These are phyloP conservation scores for Pythium volutum DNA, from an alignment of 352 stramenopile species.

Conservation along the genomic window DNA sequence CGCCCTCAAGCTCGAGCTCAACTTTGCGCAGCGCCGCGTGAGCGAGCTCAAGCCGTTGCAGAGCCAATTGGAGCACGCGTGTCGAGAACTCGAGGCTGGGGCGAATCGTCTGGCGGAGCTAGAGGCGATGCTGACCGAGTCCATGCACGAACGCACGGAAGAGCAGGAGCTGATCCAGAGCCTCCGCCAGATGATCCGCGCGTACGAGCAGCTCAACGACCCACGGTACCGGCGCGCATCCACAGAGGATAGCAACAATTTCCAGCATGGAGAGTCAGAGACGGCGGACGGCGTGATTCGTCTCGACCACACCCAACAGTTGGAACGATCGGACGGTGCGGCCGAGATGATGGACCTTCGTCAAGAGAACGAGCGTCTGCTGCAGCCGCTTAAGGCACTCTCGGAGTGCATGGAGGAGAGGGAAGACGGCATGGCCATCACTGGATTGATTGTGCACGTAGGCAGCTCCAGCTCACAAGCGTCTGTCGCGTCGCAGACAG, in stretches of 20 bases:
- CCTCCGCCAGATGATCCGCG: conserved; percentile 49
- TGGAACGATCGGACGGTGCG: conserved; percentile 17
- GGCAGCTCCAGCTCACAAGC: neutral
- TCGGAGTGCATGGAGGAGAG: conserved; percentile 24
- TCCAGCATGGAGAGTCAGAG: conserved; percentile 7
- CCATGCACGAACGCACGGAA: conserved; percentile 37
- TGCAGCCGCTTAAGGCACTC: conserved; percentile 38
- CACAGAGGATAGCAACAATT: neutral
- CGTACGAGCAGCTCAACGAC: conserved; percentile 61
- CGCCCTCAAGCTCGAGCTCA: conserved; percentile 48
- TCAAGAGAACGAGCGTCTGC: conserved; percentile 48
- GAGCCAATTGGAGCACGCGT: conserved; percentile 31
- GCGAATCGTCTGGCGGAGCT: conserved; percentile 27
- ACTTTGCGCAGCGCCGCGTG: conserved; percentile 51
- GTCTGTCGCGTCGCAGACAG: neutral
- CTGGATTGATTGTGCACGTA: no score
- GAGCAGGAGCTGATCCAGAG: conserved; percentile 59
- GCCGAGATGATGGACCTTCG: conserved; percentile 35
- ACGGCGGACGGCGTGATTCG: neutral
- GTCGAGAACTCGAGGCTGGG: conserved; percentile 35
- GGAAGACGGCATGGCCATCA: neutral
- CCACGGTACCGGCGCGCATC: conserved; percentile 23
- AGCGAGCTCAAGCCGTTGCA: conserved; percentile 47
- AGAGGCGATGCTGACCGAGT: conserved; percentile 28
- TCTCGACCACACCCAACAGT: conserved; percentile 17